Base-by-base conservation (phyloP, 1,284 basidiomycete genomes). In the Ustilago xerochloae region DNA sequence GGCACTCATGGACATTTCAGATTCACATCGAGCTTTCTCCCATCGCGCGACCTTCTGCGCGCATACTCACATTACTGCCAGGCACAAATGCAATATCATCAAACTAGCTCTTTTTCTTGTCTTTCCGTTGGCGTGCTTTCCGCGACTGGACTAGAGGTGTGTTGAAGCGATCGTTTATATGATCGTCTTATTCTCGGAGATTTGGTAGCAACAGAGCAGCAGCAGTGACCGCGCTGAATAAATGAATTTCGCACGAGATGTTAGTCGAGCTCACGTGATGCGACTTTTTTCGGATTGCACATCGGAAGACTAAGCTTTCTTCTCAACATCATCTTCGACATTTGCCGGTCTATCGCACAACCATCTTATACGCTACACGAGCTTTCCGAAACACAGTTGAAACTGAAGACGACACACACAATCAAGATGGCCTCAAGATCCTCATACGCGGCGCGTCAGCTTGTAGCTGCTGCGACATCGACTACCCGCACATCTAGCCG, bases 181-280 rank as follows among this genome's bases (percentile, higher is more conserved):
- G n/a, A n/a, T n/a, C n/a, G n/a, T n/a, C n/a, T n/a, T n/a, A n/a
- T n/a, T n/a, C n/a, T n/a, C n/a, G n/a, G n/a, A n/a, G n/a, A n/a
- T n/a, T n/a, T n/a, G n/a, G n/a, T 22, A 26, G 22, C 22, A 26
- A 15, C 32, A 15, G 10, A 33, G 41, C 41, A 43, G 24, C 1
- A 24, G 4, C 10, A 24, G 15, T 15, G 22, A 16, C 22, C 24
- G 41, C 41, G 41, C 24, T 30, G 18, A 0, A 7, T 32, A 46
- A 32, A 36, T 53, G 36, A 4, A 51, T 35, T n/a, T 56, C 66
- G 66, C 56, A 63, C 66, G 66, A 49, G 28, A 56, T 38, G 49
- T 54, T 26, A 5, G 33, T 30, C 15, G 12, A 33, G 6, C 52
- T 63, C 66, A 69, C 66, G 66, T 69, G 66, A 69, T 48, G 36